phyloP scores from a whole-genome alignment of 2,329 filamentous ascomycete species.

The Ophiosphaerella herpotricha region DNA sequence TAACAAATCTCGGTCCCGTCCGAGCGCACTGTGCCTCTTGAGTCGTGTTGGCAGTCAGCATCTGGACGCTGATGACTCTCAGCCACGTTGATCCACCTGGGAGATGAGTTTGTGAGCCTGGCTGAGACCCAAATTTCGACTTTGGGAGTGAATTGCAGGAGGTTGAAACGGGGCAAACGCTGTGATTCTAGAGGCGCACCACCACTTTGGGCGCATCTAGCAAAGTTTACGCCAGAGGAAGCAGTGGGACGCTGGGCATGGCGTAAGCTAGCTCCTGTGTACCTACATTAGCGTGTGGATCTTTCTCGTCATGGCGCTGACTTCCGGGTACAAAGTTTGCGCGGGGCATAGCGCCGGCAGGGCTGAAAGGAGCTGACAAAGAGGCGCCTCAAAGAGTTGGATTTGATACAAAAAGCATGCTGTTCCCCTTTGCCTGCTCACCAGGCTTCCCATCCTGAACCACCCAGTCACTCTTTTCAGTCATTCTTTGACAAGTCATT shows the following conservation, averaged over 20 bases:
- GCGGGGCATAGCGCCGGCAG: slow-evolving; percentile 3
- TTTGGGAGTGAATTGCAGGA: slow-evolving; percentile 2
- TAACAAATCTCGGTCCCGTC: slow-evolving; percentile 4
- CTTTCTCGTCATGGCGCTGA: slow-evolving; percentile 11
- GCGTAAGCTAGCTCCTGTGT: slow-evolving; percentile 10
- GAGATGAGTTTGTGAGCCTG: slow-evolving; percentile 1
- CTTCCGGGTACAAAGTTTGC: slow-evolving; percentile 9
- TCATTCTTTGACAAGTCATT: slow-evolving; percentile 32
- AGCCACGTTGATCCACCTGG: background rate
- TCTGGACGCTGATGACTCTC: background rate
- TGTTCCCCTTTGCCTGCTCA: slow-evolving; percentile 7
- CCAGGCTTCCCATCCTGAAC: slow-evolving; percentile 11
- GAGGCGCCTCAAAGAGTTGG: slow-evolving; percentile 8
- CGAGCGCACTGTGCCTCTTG: background rate
- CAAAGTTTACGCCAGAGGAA: background rate
- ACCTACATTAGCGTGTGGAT: slow-evolving; percentile 25
- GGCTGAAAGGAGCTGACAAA: slow-evolving; percentile 13
- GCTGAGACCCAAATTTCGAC: slow-evolving; percentile 2
- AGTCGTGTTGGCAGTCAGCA: background rate
- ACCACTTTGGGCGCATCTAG: background rate
- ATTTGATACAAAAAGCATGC: slow-evolving; percentile 21
- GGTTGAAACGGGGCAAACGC: slow-evolving; percentile 3
- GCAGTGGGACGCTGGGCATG: background rate
- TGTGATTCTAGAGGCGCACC: background rate
- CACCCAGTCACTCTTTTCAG: slow-evolving; percentile 29